Conservation (phyloP, 1,284 basidiomycete species). For the Ganoderma lucidum region DNA sequence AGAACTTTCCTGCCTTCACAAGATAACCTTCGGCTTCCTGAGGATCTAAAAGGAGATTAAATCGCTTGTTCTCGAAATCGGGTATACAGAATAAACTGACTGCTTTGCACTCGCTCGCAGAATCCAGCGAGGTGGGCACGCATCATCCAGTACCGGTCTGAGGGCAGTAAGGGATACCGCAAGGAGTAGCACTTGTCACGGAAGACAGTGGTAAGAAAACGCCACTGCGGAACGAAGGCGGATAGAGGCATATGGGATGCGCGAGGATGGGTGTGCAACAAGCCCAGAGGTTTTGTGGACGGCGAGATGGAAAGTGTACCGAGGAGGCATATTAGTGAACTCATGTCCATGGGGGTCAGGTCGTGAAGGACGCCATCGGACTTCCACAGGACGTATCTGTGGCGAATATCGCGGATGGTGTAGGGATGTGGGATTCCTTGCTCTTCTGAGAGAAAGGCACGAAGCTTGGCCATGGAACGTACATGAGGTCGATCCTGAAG, state of each 20-base stretch:
- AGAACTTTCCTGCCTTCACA: constrained; percentile 37
- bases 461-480: constrained; percentile 38
- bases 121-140: constrained; percentile 41
- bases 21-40: constrained; percentile 30
- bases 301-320: constrained; percentile 50
- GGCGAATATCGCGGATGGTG: constrained; percentile 43
- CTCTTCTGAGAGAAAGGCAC: constrained; percentile 38
- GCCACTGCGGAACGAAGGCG: constrained; percentile 44
- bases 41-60: constrained; percentile 17
- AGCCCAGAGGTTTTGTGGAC: constrained; percentile 21
- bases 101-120: background rate
- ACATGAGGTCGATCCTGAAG: constrained; percentile 3
- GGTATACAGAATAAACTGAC: constrained; percentile 5
- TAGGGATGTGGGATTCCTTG: constrained; percentile 19
- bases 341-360: constrained; percentile 43
- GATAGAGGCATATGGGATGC: constrained; percentile 33
- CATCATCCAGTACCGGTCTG: constrained; percentile 55
- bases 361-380: constrained; percentile 21
- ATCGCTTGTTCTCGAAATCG: background rate
- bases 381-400: constrained; percentile 43
- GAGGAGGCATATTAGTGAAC: constrained; percentile 50
- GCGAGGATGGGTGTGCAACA: constrained; percentile 38
- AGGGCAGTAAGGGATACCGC: constrained; percentile 37
- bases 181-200: constrained; percentile 40
- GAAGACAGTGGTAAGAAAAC: constrained; percentile 39